phyloP scores from a whole-genome alignment of 2,329 filamentous ascomycete genomes.

The Onygenales sp. region DNA sequence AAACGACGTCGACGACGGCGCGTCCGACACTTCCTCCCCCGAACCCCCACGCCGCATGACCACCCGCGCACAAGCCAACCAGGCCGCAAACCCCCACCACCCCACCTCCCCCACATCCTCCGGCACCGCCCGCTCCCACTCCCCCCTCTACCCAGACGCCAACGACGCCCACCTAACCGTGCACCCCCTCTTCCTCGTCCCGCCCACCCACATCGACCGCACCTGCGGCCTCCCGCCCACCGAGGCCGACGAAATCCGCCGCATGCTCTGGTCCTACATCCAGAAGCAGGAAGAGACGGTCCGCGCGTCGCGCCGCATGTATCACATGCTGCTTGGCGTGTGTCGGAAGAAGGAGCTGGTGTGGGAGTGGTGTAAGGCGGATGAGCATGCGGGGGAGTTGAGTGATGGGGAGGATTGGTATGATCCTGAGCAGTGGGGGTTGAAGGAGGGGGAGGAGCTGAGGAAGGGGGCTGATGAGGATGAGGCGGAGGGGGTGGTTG shows the following conservation, averaged over 20 bases:
- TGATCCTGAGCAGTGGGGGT: slow-evolving; percentile 51
- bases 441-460: slow-evolving; percentile 45
- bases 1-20: slow-evolving; percentile 8
- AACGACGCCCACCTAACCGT: slow-evolving; percentile 50
- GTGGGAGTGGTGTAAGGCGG: slow-evolving; percentile 52
- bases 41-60: slow-evolving; percentile 38
- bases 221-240: slow-evolving; percentile 48
- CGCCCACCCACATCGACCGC: slow-evolving; percentile 41
- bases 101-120: slow-evolving; percentile 18
- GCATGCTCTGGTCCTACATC: slow-evolving; percentile 51
- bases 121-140: slow-evolving; percentile 19
- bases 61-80: slow-evolving; percentile 34
- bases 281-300: slow-evolving; percentile 59
- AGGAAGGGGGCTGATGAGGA: slow-evolving; percentile 54
- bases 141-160: slow-evolving; percentile 42
- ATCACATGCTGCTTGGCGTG: slow-evolving; percentile 48
- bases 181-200: slow-evolving; percentile 50
- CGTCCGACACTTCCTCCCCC: slow-evolving; percentile 19
- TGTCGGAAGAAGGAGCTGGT: slow-evolving; percentile 51
- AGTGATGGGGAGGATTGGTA: slow-evolving; percentile 62
- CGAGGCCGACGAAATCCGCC: slow-evolving; percentile 55
- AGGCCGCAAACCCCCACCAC: slow-evolving; percentile 20
- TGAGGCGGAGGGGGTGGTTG: slow-evolving; percentile 44
- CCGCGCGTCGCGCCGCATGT: slow-evolving; percentile 46
- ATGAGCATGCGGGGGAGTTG: slow-evolving; percentile 56